Evolutionary conservation across 1,284 basidiomycete species (phyloP), one percentile per base, ranked within the genome.

Genomic region (Marasmius oreades): DNA sequence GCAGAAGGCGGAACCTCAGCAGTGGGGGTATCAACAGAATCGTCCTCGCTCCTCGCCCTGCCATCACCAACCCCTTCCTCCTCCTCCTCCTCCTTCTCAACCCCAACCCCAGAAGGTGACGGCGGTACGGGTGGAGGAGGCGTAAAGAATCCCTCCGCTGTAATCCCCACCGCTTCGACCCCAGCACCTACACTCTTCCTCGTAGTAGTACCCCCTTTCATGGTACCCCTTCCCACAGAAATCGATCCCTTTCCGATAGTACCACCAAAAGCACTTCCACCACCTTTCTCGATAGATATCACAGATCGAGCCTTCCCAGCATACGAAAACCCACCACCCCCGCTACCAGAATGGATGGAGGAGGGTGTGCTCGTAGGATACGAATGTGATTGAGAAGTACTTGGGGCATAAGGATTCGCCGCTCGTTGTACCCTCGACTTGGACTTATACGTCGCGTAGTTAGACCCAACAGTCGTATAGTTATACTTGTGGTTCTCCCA

Each of bases 121-220:
- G 45, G 14, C 52, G 85, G 84, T 1, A 86, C 74, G n/a, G n/a
- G n/a, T n/a, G n/a, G n/a, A n/a, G n/a, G n/a, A n/a, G n/a, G n/a
- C n/a, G 77, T 73, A 66, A 91, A 91, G 66, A 91, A 91, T 0
- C 89, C 89, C 33, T 75, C 78, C 28, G 87, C 88, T 28, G 85
- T 89, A 53, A 91, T 76, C 20, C 87, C 78, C 46, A 86, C 66
- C 24, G 88, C 85, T 69, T 86, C 83, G 50, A 90, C 88, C 24
- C 79, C 85, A 28, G 86, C 80, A 14, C 85, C 89, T 55, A 69
- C 73, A 45, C 79, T 71, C 73, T 90, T 89, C 64, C 79, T 72
- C 63, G 74, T 76, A 58, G 74, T 76, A 58, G 83, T 82, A n/a
- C 82, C 83, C 42, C 81, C n/a, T n/a, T 14, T 16, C 20, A 16